phyloP scores from a whole-genome alignment of 2,329 filamentous ascomycete species.

The Graphilbum ipis-grandicollis region DNA sequence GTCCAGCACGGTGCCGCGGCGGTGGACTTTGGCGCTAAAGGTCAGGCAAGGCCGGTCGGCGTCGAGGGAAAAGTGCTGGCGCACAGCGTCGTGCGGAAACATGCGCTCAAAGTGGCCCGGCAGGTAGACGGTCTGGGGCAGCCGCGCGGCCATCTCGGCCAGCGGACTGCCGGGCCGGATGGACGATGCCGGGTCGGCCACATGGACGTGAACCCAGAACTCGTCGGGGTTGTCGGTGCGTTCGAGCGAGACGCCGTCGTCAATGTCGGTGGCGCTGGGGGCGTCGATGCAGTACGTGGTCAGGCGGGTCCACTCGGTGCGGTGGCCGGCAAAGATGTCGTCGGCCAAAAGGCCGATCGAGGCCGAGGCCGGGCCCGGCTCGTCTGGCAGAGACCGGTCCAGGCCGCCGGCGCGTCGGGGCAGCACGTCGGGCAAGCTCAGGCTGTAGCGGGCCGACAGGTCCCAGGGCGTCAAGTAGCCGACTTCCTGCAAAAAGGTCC shows the following conservation, averaged over 20 bases:
- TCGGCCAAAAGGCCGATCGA: conserved; percentile 10
- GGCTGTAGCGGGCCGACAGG: conserved; percentile 43
- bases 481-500: conserved; percentile 59
- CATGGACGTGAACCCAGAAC: conserved; percentile 63
- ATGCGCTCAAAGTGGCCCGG: conserved; percentile 40
- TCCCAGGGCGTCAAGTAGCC: conserved; percentile 57
- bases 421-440: conserved; percentile 31
- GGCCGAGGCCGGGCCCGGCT: neutral
- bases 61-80: conserved; percentile 35
- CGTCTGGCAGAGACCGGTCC: conserved; percentile 14
- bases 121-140: conserved; percentile 42
- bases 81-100: conserved; percentile 33
- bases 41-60: conserved; percentile 35
- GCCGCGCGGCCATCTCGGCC: conserved; percentile 41
- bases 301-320: conserved; percentile 40
- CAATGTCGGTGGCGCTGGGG: conserved; percentile 49
- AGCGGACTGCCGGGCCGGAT: conserved; percentile 41
- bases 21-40: conserved; percentile 41
- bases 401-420: conserved; percentile 25
- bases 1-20: conserved; percentile 33
- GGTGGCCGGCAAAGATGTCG: conserved; percentile 29
- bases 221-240: conserved; percentile 28
- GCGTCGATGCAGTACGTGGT: conserved; percentile 60
- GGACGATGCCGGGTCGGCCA: conserved; percentile 61
- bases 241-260: conserved; percentile 64